Evolutionary conservation across 495 filamentous ascomycete genomes (phyloP), one percentile per base, ranked within the genome.

Genomic region (Xylaria castorea): DNA sequence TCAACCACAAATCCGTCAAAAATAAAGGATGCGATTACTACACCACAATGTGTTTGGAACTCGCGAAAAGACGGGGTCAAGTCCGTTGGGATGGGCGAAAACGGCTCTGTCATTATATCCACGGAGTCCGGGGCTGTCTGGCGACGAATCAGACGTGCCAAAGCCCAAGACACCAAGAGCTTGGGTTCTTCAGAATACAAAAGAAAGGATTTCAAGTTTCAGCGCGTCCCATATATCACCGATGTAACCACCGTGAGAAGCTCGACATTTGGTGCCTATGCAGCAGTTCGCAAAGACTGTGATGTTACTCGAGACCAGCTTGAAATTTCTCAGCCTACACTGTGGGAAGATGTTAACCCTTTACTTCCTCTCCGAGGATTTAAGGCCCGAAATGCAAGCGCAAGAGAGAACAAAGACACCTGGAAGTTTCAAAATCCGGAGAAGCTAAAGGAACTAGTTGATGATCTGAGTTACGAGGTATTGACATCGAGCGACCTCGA

Each of bases 91-190:
- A 91, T 99, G 6, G 93, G 94, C 18, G 93, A 97, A 79, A 92
- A 98, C 83, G 97, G 94, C 8, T 97, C 94, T 3, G 93, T 99
- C 71, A 97, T 99, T 71, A 89, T 99, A 70, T 95, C 93, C 75
- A 98, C 96, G 1, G 87, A 93, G 70, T 94, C 93, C 46, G 96
- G 96, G 7, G 95, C 92, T 57, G 95, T 97, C 1, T 99, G 95
- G 95, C 90, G 88, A 68, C 90, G 95, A 60, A 87, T 93, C 69
- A 94, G 93, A 75, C 88, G 97, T 74, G 85, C 87, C 11, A 95
- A 94, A 72, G 88, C 89, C 71, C 97, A 97, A 76, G 90, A 93
- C 76, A 86, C 91, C 1, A 88, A 84, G 65, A 82, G 85, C 5
- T 82, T 87, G n/a, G 76, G 80, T 2, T 73, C 73, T 14, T 79